phyloP scores from a whole-genome alignment of 192 early-diverging fungal genomes.

The Coemansia sp. region DNA sequence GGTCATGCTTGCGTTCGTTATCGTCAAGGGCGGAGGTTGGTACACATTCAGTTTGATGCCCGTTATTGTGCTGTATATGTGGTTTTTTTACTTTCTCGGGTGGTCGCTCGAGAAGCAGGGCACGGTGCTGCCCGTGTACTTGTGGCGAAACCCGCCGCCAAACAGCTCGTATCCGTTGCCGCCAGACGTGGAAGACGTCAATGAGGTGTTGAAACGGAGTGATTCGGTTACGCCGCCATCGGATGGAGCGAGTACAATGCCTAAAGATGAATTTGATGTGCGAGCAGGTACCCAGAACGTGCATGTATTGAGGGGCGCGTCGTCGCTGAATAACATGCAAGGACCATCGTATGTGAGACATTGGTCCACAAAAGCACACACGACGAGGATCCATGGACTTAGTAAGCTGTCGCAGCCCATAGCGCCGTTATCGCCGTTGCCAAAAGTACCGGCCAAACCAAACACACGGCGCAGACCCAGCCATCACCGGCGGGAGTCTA shows the following conservation, averaged over 20 bases:
- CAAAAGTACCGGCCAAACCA: not conserved
- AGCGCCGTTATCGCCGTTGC: not conserved
- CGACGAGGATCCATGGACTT: not conserved
- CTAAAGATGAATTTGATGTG: not conserved
- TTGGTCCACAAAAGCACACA: not conserved
- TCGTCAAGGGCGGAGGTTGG: conserved; percentile 52
- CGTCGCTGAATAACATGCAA: not conserved
- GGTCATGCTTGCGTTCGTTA: conserved; percentile 60
- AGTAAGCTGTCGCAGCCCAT: conserved; percentile 4
- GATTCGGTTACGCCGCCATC: not conserved
- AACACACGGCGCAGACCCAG: not conserved
- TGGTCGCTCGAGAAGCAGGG: conserved; percentile 47
- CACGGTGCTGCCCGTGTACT: conserved; percentile 36
- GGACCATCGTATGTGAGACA: not conserved
- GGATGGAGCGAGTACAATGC: too few species aligned
- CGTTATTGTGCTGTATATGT: conserved; percentile 30
- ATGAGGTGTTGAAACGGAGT: not conserved
- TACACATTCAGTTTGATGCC: conserved; percentile 47
- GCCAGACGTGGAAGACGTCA: conserved; percentile 5
- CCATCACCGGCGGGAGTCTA: conserved; percentile 28
- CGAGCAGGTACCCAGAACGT: not conserved
- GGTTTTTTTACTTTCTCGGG: conserved; percentile 44
- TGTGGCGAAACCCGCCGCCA: conserved; percentile 51
- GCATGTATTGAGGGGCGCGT: not conserved
- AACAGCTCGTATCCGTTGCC: conserved; percentile 47